Percentiles rank a stretch among this genome's conserved stretches.
These are phyloP conservation scores for Aspergillus piperis DNA, from an alignment of 2,329 filamentous ascomycete genomes.

Conservation along the genomic window DNA sequence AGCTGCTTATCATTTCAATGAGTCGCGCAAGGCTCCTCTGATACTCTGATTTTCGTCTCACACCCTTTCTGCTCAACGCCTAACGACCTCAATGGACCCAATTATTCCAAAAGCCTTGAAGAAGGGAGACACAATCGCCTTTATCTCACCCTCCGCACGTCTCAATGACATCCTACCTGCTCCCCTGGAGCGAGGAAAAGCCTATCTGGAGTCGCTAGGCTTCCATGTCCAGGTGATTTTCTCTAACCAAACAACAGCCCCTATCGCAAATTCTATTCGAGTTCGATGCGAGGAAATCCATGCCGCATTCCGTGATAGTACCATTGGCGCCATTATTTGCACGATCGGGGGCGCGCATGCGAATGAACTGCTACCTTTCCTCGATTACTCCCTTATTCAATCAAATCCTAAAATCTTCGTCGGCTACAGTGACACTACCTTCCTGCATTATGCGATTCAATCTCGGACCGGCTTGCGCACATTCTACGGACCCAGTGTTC, in stretches of 20 bases:
- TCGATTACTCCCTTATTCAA: constrained; percentile 32
- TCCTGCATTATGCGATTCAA: constrained; percentile 22
- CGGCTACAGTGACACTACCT: constrained; percentile 34
- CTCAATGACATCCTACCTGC: constrained; percentile 27
- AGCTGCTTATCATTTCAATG: no score
- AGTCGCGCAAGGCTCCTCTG: no score
- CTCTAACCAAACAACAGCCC: not conserved
- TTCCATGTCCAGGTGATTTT: not conserved
- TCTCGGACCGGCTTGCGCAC: constrained; percentile 3
- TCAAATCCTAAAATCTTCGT: constrained; percentile 35
- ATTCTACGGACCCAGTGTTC: constrained; percentile 32
- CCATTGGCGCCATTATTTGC: constrained; percentile 29
- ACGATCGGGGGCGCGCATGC: constrained; percentile 27
- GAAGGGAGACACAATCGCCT: constrained; percentile 32
- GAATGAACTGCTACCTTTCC: constrained; percentile 29
- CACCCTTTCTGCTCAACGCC: not conserved
- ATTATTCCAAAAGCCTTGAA: constrained; percentile 22
- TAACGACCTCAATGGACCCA: not conserved
- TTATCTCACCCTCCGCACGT: constrained; percentile 32
- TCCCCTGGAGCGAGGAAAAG: not conserved
- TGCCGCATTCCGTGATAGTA: constrained; percentile 14
- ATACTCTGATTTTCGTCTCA: no score
- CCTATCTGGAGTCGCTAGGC: constrained; percentile 1
- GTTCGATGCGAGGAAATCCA: constrained; percentile 14
- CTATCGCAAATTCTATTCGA: constrained; percentile 5